Evolutionary conservation across 192 early-diverging fungal species (phyloP), one percentile per base, ranked within the genome.

Genomic region (Gorgonomyces haynaldii): DNA sequence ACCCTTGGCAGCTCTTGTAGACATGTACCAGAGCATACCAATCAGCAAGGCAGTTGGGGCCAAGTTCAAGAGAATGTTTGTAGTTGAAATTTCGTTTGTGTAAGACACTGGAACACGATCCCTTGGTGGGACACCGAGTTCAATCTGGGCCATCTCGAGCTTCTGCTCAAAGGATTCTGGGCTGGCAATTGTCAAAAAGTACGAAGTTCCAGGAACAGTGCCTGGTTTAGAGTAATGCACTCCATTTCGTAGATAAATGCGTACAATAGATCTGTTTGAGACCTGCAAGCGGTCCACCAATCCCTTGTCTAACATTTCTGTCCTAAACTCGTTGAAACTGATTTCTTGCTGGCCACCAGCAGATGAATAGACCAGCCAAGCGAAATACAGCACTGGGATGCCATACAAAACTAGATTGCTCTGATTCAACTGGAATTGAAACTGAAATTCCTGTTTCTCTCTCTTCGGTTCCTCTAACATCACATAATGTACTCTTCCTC

Each of bases 81-180:
- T 42, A 10, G 86, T 26, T 58, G 67, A 80, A 53, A 89, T 70
- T 58, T 92, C 88, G 37, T 86, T 88, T 42, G 70, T 61, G 62
- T 93, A 98, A 17, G 88, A 74, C 1, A 98, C 89, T 0, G 93
- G 91, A 35, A 98, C 87, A 21, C 91, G 83, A 56, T 96, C 82
- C 24, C 70, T 73, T 15, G 87, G 64, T 16, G 91, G 90, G 42
- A 98, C 92, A 16, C 81, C 81, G 43, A 98, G 78, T 61, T 96
- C 89, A 37, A 72, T 65, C 52, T 98, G 95, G 21, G 93, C 91
- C 17, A 80, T 74, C 12, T 86, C 83, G 24, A 98, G 60, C 51
- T 85, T 88, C 35, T 77, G 79, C 56, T 98, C 95, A 76, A 98
- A 98, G 26, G 81, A 77, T 29, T 98, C 95, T 4, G 89, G 72